Base-by-base conservation (phyloP, 2,329 filamentous ascomycete species). In the Aspergillus jensenii region DNA sequence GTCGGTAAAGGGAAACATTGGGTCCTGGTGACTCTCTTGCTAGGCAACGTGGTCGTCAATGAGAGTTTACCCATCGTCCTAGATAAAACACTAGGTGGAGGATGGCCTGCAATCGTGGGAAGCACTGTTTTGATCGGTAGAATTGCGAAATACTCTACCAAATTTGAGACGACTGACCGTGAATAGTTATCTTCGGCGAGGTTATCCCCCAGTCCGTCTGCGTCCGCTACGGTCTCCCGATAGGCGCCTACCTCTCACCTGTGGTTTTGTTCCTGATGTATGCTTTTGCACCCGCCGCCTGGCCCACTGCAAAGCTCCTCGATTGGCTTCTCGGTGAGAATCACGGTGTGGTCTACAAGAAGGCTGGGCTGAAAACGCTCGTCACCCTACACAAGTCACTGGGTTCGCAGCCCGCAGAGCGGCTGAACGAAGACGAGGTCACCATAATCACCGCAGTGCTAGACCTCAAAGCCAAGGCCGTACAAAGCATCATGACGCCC, bases 11-110 rank as follows among this genome's bases (percentile, higher is more conserved):
- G 95, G 68, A 99, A 99, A 75, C 95, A 99, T 76, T 99, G 95
- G 95, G 93, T 99, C n/a, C 81, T 99, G 55, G 95, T 99, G 53
- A 98, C 95, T 3, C 79, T 99, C 19, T 84, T 99, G 6, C 81
- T 99, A 55, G 92, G 92, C 73, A 99, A 99, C 74, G 95, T 99
- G 70, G 96, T 98, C 67, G 96, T 96, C 64, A 98, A 98, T 75
- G 95, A 98, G 78, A 96, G 93, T 2, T 81, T 97, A 11, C 95
- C 95, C 25, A 96, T 99, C 61, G 91, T 99, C 7, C 84, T 99
- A 50, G 95, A 99, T 76, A 84, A 95, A 56, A 96, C 92, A 56
- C 84, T 99, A 15, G 95, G 95, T 25, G 95, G 95, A 64, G 95
- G 95, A 62, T 93, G 96, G 81, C 93, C 93, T 61, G 95, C 95